Base-by-base conservation (phyloP, 306 rosid genomes). In the Lablab purpureus region DNA sequence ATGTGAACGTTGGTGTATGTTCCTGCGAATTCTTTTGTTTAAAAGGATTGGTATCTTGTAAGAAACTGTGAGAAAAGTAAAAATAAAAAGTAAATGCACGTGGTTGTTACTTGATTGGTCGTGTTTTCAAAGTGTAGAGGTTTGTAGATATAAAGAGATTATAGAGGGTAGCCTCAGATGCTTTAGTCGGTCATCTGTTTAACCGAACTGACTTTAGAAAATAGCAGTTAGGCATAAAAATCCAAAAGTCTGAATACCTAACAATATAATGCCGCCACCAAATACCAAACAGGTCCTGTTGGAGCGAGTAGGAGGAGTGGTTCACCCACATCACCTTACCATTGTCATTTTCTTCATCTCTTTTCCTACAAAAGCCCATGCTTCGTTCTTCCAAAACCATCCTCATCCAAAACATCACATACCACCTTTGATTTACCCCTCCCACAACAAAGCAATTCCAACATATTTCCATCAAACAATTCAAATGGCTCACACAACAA, bases 251-350 rank as follows among this genome's bases (percentile, higher is more conserved):
- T 75, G 87, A 78, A 84, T 55, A 76, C 73, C 49, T 40, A 45
- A 54, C 65, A 74, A 6, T 5, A 22, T 2, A 46, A 12, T 54
- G 52, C 62, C 67, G 74, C 62, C 49, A 80, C 63, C 18, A 58
- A 71, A 60, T 49, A 78, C 62, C 62, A 64, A 47, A 47, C 28
- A 58, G 63, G 82, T 54, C 50, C 50, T 34, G 63, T 71, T 71
- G 74, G 74, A 75, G 71, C 73, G 17, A 85, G 85, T 85, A 83
- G 93, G 89, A 80, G 77, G 17, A 81, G 92, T 91, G 71, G 98
- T 84, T 89, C 82, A 88, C 85, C 97, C 64, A 88, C 81, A 84
- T 59, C 82, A 74, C 59, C 82, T 46, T 52, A 65, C 71, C 63
- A 12, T 81, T 85, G 88, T 85, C 94, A 45, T 40, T 84, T 86